Conservation (phyloP, 1,284 basidiomycete species). For the Fomitopsis pinicola region DNA sequence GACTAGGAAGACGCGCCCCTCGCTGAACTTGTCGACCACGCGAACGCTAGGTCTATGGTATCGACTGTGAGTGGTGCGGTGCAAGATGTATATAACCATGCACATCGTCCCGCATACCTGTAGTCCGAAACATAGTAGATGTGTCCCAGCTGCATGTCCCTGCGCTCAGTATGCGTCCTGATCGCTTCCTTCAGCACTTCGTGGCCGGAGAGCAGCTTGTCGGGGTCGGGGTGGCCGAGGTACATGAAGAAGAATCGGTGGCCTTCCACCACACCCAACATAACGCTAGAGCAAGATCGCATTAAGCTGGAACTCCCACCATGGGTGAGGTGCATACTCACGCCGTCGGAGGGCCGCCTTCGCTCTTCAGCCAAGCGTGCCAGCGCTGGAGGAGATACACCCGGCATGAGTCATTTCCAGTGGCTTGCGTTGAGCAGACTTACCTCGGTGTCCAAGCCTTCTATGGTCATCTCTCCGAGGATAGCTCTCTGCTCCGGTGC, state of each 20-base stretch:
- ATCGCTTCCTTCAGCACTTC: conserved; percentile 1
- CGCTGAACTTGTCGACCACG: conserved; percentile 26
- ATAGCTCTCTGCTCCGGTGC: conserved; percentile 21
- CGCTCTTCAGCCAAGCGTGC: background rate
- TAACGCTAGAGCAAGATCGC: too few relatives aligned
- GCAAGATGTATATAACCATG: background rate
- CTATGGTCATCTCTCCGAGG: conserved; percentile 28
- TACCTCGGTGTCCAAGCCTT: conserved; percentile 21
- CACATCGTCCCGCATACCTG: conserved; percentile 1
- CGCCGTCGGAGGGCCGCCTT: too few relatives aligned
- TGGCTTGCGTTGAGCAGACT: background rate
- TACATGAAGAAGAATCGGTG: too few relatives aligned
- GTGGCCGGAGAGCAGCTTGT: background rate
- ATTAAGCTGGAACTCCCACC: too few relatives aligned
- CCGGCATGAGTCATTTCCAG: background rate
- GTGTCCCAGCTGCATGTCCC: conserved; percentile 5
- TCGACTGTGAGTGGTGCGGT: background rate
- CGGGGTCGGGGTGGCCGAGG: too few relatives aligned
- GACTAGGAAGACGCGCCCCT: background rate
- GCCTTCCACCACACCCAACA: too few relatives aligned
- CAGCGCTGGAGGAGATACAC: background rate
- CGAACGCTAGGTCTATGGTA: conserved; percentile 23
- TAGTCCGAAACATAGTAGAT: conserved; percentile 7
- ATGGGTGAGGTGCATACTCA: too few relatives aligned
- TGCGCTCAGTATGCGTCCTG: background rate